phyloP scores from a whole-genome alignment of 495 filamentous ascomycete genomes.

The Daldinia decipiens region DNA sequence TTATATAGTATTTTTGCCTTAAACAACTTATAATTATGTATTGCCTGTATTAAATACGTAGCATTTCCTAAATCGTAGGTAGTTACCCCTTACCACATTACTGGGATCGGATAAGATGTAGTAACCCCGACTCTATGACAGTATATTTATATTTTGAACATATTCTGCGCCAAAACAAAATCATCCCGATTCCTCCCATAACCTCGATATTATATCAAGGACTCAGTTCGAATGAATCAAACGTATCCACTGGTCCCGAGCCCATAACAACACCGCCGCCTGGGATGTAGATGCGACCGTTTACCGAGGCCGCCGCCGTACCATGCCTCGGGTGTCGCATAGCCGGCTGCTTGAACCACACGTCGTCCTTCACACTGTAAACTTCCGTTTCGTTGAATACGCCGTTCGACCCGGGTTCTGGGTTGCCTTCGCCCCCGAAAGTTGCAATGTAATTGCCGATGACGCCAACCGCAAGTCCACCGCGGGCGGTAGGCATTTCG shows the following conservation, averaged over 20 bases:
- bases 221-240: not conserved
- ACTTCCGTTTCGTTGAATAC: not conserved
- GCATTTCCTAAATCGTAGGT: too few species aligned
- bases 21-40: too few species aligned
- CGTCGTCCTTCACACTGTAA: not conserved
- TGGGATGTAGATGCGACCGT: not conserved
- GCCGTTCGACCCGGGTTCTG: not conserved
- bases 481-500: slow-evolving; percentile 49
- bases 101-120: too few species aligned
- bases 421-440: slow-evolving; percentile 58
- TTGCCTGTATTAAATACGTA: too few species aligned
- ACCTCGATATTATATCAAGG: not conserved
- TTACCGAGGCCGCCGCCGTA: not conserved
- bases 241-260: not conserved
- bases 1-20: too few species aligned
- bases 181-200: not conserved
- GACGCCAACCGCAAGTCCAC: slow-evolving; percentile 49
- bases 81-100: too few species aligned
- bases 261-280: not conserved
- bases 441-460: slow-evolving; percentile 50
- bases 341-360: not conserved
- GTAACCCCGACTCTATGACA: not conserved
- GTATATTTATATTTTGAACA: not conserved
- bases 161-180: not conserved
- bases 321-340: not conserved